These are phyloP conservation scores for Gossypium aridum DNA, from an alignment of 441 rosid species.

Conservation along the genomic window DNA sequence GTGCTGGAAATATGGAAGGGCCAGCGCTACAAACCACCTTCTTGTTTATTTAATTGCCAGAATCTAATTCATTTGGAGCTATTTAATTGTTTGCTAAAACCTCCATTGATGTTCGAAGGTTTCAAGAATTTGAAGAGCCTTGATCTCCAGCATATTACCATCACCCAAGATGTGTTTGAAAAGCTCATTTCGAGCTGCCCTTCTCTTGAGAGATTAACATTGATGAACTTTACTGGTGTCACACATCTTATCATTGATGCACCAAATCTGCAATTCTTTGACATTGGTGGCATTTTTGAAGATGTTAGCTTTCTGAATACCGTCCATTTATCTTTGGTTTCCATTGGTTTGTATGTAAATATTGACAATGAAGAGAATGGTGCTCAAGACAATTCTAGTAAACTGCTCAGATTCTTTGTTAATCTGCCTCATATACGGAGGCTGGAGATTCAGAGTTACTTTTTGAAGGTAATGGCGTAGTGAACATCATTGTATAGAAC, in stretches of 20 bases:
- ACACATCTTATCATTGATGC: slow-evolving; percentile 52
- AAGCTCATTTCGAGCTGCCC: slow-evolving; percentile 48
- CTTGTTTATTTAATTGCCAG: slow-evolving; percentile 45
- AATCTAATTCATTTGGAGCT: slow-evolving; percentile 57
- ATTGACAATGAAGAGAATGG: slow-evolving; percentile 27
- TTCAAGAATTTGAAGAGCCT: slow-evolving; percentile 62
- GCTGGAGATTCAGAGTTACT: slow-evolving; percentile 69
- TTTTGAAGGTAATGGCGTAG: slow-evolving; percentile 43
- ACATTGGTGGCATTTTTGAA: slow-evolving; percentile 55
- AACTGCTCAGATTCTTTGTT: slow-evolving; percentile 53
- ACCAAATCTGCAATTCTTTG: slow-evolving; percentile 62
- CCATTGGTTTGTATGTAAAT: slow-evolving; percentile 53
- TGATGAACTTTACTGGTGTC: slow-evolving; percentile 71
- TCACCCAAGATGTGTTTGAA: slow-evolving; percentile 52
- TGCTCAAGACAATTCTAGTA: slow-evolving; percentile 33
- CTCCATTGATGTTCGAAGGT: slow-evolving; percentile 49
- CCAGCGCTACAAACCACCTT: slow-evolving; percentile 54
- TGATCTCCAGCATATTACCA: slow-evolving; percentile 65
- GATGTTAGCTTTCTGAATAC: slow-evolving; percentile 51
- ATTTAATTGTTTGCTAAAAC: slow-evolving; percentile 61
- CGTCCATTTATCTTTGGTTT: slow-evolving; percentile 39
- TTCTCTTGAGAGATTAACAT: slow-evolving; percentile 57
- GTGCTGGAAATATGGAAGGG: slow-evolving; percentile 76
- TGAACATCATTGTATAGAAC: neutral
- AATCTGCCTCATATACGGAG: slow-evolving; percentile 65